A percentile compares a stretch with the other conserved stretches of the same genome.
These are phyloP conservation scores for Athelia psychrophila DNA, from an alignment of 1,284 basidiomycete species.

Conservation along the genomic window DNA sequence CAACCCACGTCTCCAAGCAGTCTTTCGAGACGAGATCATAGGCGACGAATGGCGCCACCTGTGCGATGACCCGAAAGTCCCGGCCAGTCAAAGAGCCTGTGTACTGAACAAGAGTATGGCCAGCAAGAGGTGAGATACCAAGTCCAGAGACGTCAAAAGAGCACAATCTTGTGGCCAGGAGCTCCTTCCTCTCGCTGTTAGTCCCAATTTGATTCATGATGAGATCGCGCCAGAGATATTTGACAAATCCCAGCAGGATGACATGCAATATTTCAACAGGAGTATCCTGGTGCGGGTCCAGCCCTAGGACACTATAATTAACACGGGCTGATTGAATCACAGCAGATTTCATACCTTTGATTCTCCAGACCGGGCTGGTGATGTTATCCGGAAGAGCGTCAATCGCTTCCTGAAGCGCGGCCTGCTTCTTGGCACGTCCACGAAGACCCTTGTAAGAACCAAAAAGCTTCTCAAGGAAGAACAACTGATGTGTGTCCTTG, in stretches of 20 bases:
- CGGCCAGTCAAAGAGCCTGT: conserved; percentile 25
- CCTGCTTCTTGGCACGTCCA: background rate
- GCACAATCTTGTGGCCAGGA: conserved; percentile 17
- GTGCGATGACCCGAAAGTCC: conserved; percentile 24
- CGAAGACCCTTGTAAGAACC: background rate
- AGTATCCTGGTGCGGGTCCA: conserved; percentile 30
- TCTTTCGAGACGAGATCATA: conserved; percentile 16
- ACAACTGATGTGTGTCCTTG: background rate
- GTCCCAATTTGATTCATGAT: conserved; percentile 11
- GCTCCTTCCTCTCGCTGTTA: conserved; percentile 9
- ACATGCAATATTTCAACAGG: conserved; percentile 35
- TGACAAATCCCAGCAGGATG: conserved; percentile 31
- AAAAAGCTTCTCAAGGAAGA: background rate
- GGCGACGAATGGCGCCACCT: conserved; percentile 25
- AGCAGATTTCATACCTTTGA: conserved; percentile 1
- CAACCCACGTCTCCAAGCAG: conserved; percentile 20
- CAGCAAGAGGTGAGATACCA: conserved; percentile 13
- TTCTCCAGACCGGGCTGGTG: conserved; percentile 4
- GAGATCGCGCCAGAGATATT: conserved; percentile 35
- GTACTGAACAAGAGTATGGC: conserved; percentile 25
- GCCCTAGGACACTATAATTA: conserved; percentile 13
- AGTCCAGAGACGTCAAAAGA: conserved; percentile 23
- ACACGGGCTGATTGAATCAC: background rate
- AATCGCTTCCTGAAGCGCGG: background rate
- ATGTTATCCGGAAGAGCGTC: background rate